Base-by-base conservation (phyloP, 805 yeast genomes). In the Priceomyces haplophilus region DNA sequence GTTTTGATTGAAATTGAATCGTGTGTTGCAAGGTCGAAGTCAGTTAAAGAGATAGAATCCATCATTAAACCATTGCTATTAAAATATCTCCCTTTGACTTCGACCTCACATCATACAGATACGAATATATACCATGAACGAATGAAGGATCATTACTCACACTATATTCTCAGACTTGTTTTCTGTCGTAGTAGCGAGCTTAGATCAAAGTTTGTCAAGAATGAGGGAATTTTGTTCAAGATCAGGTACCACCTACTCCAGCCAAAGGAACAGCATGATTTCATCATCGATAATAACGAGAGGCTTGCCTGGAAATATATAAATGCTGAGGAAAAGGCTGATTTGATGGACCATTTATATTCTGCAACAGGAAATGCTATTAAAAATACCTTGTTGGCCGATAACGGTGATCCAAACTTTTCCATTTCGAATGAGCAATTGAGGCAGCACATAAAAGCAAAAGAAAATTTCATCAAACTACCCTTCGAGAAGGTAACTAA, bases 131-230 rank as follows among this genome's bases (percentile, higher is more conserved):
- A 69, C 31, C 68, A 69, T 31, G 95, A 88, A 57, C 79, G 95
- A 51, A 77, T 77, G 50, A 91, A 91, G 59, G 99, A 93, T 64
- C 91, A 88, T 56, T 88, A 87, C 60, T 85, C 96, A 4, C 99
- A 93, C 65, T 93, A 70, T 59, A 90, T 91, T 27, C 66, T 93
- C 49, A 73, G 97, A 42, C 72, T 93, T 31, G 96, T 95, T 36
- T 93, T 93, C 59, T 87, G 97, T 58, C 80, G 95, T 48, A 78
- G 81, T 3, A 87, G 86, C 38, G 98, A 91, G 46, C 73, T 90
- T 38, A 76, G 97, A 48, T 78, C 75, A 27, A 79, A 91, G 57
- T 91, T 93, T 54, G 70, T 87, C 24, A 77, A 80, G 51, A 80
- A 89, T 24, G 99, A 93, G 59, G 70, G 85, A 0, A 65, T 75